phyloP scores from a whole-genome alignment of 352 stramenopile species.

The Phytophthora sansomeana region DNA sequence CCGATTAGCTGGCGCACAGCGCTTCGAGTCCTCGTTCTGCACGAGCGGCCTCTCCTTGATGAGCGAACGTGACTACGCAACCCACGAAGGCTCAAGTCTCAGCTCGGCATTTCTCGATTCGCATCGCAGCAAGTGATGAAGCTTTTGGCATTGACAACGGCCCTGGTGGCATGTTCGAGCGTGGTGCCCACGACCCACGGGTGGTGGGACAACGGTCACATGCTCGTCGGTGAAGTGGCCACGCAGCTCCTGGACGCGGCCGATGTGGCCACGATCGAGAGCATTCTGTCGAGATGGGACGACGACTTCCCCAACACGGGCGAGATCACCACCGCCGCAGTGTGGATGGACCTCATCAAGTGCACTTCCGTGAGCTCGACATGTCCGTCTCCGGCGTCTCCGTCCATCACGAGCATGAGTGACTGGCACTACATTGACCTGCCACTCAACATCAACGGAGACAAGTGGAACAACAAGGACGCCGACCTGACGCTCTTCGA shows the following conservation, averaged over 20 bases:
- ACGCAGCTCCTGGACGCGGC: constrained; percentile 53
- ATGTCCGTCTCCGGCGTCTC: constrained; percentile 42
- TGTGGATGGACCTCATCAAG: constrained; percentile 74
- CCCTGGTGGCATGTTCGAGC: constrained; percentile 10
- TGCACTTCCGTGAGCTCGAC: constrained; percentile 48
- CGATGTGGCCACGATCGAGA: constrained; percentile 60
- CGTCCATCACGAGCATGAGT: constrained; percentile 61
- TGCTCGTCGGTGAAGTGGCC: constrained; percentile 63
- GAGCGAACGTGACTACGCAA: constrained; percentile 22
- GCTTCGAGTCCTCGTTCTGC: constrained; percentile 11
- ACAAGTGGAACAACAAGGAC: constrained; percentile 44
- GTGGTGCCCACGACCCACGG: constrained; percentile 35
- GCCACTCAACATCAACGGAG: constrained; percentile 60
- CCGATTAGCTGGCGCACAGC: too few species aligned
- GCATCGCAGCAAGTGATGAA: constrained; percentile 41
- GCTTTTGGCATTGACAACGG: constrained; percentile 26
- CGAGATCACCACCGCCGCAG: constrained; percentile 49
- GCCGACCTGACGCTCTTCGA: constrained; percentile 59
- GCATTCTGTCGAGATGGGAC: constrained; percentile 53
- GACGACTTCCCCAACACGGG: constrained; percentile 68
- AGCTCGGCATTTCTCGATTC: constrained; percentile 24
- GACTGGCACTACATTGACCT: constrained; percentile 81
- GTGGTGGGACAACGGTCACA: constrained; percentile 79
- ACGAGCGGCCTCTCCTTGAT: constrained; percentile 12
- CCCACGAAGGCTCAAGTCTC: background rate